Base-by-base conservation (phyloP, 2,329 filamentous ascomycete species). In the Botrytis fabae region DNA sequence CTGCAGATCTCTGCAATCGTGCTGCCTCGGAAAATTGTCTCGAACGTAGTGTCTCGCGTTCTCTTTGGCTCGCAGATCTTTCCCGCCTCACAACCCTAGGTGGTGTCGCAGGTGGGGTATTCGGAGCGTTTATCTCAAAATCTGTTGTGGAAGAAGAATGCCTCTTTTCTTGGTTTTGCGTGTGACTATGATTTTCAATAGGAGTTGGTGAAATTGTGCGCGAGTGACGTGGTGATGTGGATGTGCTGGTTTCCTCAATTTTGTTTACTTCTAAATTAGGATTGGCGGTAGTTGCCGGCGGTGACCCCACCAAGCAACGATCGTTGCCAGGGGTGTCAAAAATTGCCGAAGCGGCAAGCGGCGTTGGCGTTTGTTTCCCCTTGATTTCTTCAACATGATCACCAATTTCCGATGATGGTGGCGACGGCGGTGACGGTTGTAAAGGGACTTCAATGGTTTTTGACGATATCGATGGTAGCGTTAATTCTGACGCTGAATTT, bases 151-250 rank as follows among this genome's bases (percentile, higher is more conserved):
- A 72, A 72, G 70, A 68, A 38, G 70, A 72, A 61, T 61, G 20
- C 46, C 28, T 69, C 40, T 72, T 69, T n/a, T 59, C 65, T 32
- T 42, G 65, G 57, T 57, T 44, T 38, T 69, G n/a, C 28, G 65
- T 69, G 35, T 69, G 25, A 68, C 40, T 40, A 51, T 48, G 51
- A 40, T 69, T 69, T 42, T 72, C 70, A 72, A 69, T 46, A 60
- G 28, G 40, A 72, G 38, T 38, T 69, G 63, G 70, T 42, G 40
- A 68, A 66, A 60, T 68, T 69, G 62, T 44, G 68, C 51, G 62
- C 42, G 70, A 69, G 70, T 72, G 70, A 72, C 70, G 70, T 72
- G 70, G 70, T 69, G 70, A 40, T 35, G 62, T 72, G 70, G 70
- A 48, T 59, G 46, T 51, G 69, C 20, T 72, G 63, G 46, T 68